Evolutionary conservation across 305 asterid genomes (phyloP), one percentile per base, ranked within the genome.

Genomic region (Solanum hybrid): DNA sequence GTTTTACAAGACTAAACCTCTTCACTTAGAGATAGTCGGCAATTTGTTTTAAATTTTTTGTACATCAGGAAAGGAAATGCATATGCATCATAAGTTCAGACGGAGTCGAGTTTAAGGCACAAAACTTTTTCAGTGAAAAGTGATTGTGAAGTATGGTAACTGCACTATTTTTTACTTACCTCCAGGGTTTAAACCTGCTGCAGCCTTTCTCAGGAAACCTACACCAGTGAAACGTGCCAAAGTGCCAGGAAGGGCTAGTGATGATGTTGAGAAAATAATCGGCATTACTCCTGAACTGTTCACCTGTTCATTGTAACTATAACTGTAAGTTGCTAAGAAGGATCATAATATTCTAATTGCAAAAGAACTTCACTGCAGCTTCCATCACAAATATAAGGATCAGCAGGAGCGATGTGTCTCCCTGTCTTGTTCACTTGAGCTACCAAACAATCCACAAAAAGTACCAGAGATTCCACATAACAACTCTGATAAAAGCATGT

Each of bases 221-320:
- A 96, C 90, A 90, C 99, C 99, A 51, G 99, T 96, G 91, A 97
- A 97, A 86, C 99, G 99, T 45, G 99, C 99, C 87, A 97, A 94
- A 84, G 99, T 97, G 87, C 96, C 98, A 17, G 99, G 99, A 92
- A 97, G 96, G 90, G 99, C 98, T 93, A 97, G 86, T 36, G 99
- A 96, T 75, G 99, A 97, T 70, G 99, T 97, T 24, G 99, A 97
- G 94, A 97, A 96, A 92, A 97, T 97, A 92, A 97, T 97, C 79
- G 99, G 99, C 99, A 97, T 97, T 90, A 97, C 99, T 81, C 99
- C 99, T 70, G 99, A 92, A 91, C 99, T 96, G 94, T 97, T 97
- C 88, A 97, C 99, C 98, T 97, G 97, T 82, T 65, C 92, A 89
- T 82, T 41, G 72, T 82, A 84, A 84, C 15, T 45, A 51, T 10